Conservation (phyloP, 23 red algal genomes). For the Gracilaria domingensis region DNA sequence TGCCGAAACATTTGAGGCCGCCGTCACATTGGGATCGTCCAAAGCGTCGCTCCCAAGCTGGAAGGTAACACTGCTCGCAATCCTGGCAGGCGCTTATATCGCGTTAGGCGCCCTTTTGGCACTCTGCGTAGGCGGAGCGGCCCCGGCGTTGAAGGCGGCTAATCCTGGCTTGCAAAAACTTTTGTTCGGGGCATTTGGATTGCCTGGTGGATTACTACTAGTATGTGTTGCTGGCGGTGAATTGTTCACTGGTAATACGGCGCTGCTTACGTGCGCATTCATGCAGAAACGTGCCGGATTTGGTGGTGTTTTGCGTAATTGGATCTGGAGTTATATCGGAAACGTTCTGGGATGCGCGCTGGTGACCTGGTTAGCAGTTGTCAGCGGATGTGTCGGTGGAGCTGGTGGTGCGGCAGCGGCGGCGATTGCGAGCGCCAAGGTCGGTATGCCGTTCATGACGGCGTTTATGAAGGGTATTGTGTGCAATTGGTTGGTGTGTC, state of each 20-base stretch:
- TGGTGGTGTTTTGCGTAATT: constrained; percentile 35
- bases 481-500: constrained; percentile 87
- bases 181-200: constrained; percentile 70
- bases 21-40: constrained; percentile 48
- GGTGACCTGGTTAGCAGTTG: constrained; percentile 46
- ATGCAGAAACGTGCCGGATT: constrained; percentile 6
- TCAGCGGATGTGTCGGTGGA: constrained; percentile 34
- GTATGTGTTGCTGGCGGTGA: constrained; percentile 74
- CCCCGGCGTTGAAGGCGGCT: constrained; percentile 58
- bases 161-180: constrained; percentile 74
- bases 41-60: constrained; percentile 51
- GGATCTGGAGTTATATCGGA: constrained; percentile 63
- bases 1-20: constrained; percentile 47
- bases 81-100: constrained; percentile 77
- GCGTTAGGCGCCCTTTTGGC: constrained; percentile 69
- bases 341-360: constrained; percentile 71
- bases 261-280: constrained; percentile 46
- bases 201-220: constrained; percentile 68
- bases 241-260: constrained; percentile 85
- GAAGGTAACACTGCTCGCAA: constrained; percentile 49
- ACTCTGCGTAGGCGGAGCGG: constrained; percentile 73
- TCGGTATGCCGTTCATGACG: constrained; percentile 53
- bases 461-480: constrained; percentile 64
- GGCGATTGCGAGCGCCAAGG: constrained; percentile 52
- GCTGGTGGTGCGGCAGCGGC: constrained; percentile 54